Base-by-base conservation (phyloP, 148 eudicot genomes). In the Cornus suecica region DNA sequence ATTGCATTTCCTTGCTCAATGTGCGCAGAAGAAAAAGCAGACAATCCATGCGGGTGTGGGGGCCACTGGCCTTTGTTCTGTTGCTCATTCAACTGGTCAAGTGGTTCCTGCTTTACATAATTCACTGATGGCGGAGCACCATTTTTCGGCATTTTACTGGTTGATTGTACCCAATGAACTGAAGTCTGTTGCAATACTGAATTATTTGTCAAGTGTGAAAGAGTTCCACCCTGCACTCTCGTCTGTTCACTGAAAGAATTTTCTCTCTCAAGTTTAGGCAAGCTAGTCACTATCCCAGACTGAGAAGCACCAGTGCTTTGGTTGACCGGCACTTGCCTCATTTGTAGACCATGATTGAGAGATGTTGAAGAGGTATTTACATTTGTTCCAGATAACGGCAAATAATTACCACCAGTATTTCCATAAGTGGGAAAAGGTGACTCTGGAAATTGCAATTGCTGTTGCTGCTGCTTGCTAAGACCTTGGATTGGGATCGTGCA, bases 391-490 rank as follows among this genome's bases (percentile, higher is more conserved):
- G 90, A 66, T 75, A 74, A 82, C 42, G 88, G 83, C 37, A 71
- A 73, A 84, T 81, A 83, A 77, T 68, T 87, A 60, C 84, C 80
- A 61, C 83, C 81, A 23, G 78, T 22, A 69, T 68, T 83, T 77
- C 89, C 99, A 82, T 85, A 84, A 80, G 88, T 76, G 41, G 97
- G 86, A 81, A 83, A 85, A 65, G 93, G 84, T 37, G 86, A n/a
- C 63, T 86, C 92, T 30, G 97, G 68, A 77, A 89, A 90, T 75
- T 89, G 94, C 83, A 88, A 51, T 76, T 90, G 89, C 61, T 90
- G 97, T 66, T 88, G 90, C 71, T 90, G 97, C 84, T 85, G 88
- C 78, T 89, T 92, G 65, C 78, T 78, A 81, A 90, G 90, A 26
- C 96, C 97, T 77, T 86, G 94, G 5, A 83, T 58, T 61, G 90